Evolutionary conservation across 768 basidiomycete species (phyloP), one percentile per base, ranked within the genome.

Genomic region (Mycena rebaudengoi): DNA sequence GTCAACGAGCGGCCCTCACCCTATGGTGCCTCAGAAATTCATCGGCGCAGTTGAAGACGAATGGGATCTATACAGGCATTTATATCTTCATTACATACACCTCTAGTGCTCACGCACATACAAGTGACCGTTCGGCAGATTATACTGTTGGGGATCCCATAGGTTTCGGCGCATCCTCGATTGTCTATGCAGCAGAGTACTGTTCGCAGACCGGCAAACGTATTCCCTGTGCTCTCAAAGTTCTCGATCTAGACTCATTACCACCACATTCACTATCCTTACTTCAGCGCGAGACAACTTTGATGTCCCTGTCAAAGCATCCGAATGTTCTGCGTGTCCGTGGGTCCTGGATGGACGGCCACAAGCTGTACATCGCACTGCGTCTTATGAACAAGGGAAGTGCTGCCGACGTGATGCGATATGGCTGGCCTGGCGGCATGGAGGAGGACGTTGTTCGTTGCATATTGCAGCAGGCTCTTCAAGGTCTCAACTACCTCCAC

Each of bases 291-390:
- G 95, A 97, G 77, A 96, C 95, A 0, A 92, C 92, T 48, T 83
- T 96, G 33, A 96, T 96, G 95, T 94, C 93, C 2, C 84, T 96
- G 6, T 91, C 89, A 12, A 96, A 96, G 70, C 95, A 96, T 63
- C 93, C 94, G n/a, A 95, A 96, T 67, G 94, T 96, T 20, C 83
- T 96, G 13, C 91, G 95, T 59, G 95, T 97, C 4, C 89, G 95
- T 68, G 95, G 95, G 18, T 90, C 90, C 16, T 97, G 95, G 95
- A 85, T 92, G 71, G 83, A 88, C 5, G 94, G 92, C 40, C 90
- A 91, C 75, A 91, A 91, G 71, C 83, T 97, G 7, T 86, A 88
- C 73, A 96, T 97, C 64, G 95, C 95, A 8, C 79, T 95, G 59
- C 91, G 94, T 52, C 86, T 96, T 50, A 96, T 96, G 94, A 93